These are phyloP conservation scores for Hondaea fermentalgiana DNA, from an alignment of 108 stramenopile species.

Conservation along the genomic window DNA sequence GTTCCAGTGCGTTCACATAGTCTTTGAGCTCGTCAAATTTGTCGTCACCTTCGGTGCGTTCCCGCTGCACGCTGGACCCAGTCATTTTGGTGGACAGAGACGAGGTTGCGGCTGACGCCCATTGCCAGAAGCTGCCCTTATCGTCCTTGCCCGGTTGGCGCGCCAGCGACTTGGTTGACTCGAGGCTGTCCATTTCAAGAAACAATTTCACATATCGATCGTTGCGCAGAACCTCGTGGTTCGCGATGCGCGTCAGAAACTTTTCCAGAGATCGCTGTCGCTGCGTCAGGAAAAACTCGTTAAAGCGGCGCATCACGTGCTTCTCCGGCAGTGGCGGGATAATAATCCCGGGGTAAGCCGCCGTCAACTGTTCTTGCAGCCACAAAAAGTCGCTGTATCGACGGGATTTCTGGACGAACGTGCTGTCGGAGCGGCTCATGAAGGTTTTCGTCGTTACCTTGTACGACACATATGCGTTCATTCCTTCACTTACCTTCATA, in stretches of 20 bases:
- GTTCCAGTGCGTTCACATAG: constrained; percentile 73
- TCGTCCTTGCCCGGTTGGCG: not conserved
- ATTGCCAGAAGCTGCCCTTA: constrained; percentile 15
- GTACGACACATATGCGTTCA: constrained; percentile 43
- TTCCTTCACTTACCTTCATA: constrained; percentile 41
- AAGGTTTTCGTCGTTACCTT: constrained; percentile 25
- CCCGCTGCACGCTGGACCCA: not conserved
- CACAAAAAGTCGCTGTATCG: constrained; percentile 93
- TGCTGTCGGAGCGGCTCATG: constrained; percentile 25
- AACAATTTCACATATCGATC: constrained; percentile 70
- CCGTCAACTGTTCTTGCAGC: constrained; percentile 74
- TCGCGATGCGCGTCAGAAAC: constrained; percentile 73
- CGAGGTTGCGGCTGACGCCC: constrained; percentile 24
- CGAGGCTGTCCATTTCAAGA: constrained; percentile 75
- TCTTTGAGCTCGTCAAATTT: constrained; percentile 79
- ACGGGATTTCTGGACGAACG: constrained; percentile 58
- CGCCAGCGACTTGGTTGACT: constrained; percentile 58
- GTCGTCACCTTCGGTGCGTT: constrained; percentile 65
- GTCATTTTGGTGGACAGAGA: not conserved
- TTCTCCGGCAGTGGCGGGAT: constrained; percentile 95
- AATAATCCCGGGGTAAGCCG: constrained; percentile 77
- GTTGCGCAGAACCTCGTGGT: constrained; percentile 75
- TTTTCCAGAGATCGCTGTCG: constrained; percentile 69
- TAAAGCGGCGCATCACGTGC: constrained; percentile 77
- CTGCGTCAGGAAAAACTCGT: constrained; percentile 74